Percentiles rank a stretch among this genome's conserved stretches.
Conservation (phyloP, 352 stramenopile genomes). For the Phytopythium vexans region DNA sequence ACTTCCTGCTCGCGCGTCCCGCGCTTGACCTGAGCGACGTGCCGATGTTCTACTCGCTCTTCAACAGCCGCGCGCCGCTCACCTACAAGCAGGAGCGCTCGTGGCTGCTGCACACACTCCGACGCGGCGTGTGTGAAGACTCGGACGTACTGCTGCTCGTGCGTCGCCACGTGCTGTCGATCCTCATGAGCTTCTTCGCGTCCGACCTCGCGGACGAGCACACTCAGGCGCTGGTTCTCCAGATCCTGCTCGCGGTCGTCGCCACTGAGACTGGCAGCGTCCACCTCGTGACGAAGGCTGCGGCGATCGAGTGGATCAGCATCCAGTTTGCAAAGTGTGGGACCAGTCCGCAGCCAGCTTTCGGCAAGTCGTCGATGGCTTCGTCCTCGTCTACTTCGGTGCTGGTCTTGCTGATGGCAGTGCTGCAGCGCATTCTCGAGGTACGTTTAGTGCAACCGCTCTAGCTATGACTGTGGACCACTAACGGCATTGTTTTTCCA, state of each 20-base stretch:
- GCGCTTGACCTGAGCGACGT: conserved; percentile 79
- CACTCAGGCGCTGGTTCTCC: conserved; percentile 64
- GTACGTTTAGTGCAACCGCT: conserved; percentile 1
- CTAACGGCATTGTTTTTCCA: neutral
- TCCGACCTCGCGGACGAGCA: conserved; percentile 77
- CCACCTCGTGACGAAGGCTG: conserved; percentile 63
- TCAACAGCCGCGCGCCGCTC: conserved; percentile 69
- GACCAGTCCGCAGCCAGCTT: conserved; percentile 3
- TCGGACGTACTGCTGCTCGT: conserved; percentile 65
- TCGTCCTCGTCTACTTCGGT: conserved; percentile 18
- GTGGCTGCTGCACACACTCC: conserved; percentile 77
- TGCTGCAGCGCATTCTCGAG: conserved; percentile 24
- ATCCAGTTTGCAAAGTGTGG: conserved; percentile 26
- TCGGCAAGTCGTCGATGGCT: conserved; percentile 4
- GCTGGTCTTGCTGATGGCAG: conserved; percentile 32
- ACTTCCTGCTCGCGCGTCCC: conserved; percentile 78
- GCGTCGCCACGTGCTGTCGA: conserved; percentile 74
- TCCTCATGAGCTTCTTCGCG: conserved; percentile 79
- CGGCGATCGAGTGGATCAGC: conserved; percentile 60
- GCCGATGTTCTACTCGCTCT: conserved; percentile 88
- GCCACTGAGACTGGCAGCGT: conserved; percentile 39
- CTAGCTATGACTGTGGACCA: conserved; percentile 5
- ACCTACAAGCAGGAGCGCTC: conserved; percentile 77
- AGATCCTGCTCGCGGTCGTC: conserved; percentile 52
- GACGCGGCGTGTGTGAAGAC: conserved; percentile 63